These are phyloP conservation scores for Rhizophagus clarus DNA, from an alignment of 192 early-diverging fungal genomes.

Conservation along the genomic window DNA sequence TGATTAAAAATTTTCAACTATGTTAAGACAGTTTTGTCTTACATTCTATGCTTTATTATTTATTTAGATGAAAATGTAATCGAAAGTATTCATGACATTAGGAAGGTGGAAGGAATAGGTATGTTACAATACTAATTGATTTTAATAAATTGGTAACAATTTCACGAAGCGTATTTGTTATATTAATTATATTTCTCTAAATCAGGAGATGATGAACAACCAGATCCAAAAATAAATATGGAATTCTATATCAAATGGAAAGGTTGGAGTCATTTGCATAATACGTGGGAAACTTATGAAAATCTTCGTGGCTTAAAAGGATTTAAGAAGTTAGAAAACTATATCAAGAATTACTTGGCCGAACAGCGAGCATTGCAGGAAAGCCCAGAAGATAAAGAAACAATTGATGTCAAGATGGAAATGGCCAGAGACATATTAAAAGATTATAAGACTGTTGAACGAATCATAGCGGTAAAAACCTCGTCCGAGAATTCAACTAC, in stretches of 20 bases:
- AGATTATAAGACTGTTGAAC: conserved; percentile 87
- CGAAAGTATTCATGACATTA: conserved; percentile 57
- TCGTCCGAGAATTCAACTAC: conserved; percentile 50
- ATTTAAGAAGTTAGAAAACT: conserved; percentile 88
- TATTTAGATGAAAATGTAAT: conserved; percentile 58
- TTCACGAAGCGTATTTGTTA: neutral
- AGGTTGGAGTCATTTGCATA: conserved; percentile 84
- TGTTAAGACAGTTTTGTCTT: neutral
- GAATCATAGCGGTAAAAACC: conserved; percentile 75
- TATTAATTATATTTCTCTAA: neutral
- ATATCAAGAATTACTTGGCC: conserved; percentile 49
- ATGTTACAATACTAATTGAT: conserved; percentile 27
- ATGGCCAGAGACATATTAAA: conserved; percentile 77
- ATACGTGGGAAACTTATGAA: conserved; percentile 84
- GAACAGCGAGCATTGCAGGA: conserved; percentile 7
- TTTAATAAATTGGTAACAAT: conserved; percentile 13
- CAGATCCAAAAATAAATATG: conserved; percentile 55
- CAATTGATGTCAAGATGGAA: conserved; percentile 81
- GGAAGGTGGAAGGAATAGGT: conserved; percentile 38
- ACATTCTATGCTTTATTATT: neutral
- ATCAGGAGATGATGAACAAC: conserved; percentile 40
- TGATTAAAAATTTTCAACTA: neutral
- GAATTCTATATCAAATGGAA: conserved; percentile 97
- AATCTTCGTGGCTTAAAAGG: conserved; percentile 77
- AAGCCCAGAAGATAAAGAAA: conserved; percentile 83